phyloP scores from a whole-genome alignment of 345 rosid genomes.

The Lepidium africanum region DNA sequence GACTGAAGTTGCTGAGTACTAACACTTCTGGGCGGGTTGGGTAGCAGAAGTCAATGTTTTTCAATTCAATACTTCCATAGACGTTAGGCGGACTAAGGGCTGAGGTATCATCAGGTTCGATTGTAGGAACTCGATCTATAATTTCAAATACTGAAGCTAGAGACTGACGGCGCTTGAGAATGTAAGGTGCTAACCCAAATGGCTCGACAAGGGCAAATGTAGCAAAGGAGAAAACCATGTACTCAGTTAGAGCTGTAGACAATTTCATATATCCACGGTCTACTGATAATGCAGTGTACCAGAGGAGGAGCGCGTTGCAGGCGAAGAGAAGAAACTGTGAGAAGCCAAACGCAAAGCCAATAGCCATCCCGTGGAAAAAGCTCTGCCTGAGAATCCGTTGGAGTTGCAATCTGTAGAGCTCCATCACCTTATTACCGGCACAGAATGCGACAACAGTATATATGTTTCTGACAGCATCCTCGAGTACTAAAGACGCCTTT shows the following conservation, averaged over 20 bases:
- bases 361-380: constrained; percentile 85
- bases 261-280: constrained; percentile 37
- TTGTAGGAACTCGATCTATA: constrained; percentile 86
- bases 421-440: constrained; percentile 99
- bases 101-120: constrained; percentile 89
- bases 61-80: constrained; percentile 94
- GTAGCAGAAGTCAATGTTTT: constrained; percentile 92
- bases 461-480: constrained; percentile 98
- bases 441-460: constrained; percentile 99
- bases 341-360: constrained; percentile 96
- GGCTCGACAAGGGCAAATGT: constrained; percentile 99
- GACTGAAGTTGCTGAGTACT: constrained; percentile 95
- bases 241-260: constrained; percentile 82
- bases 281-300: constrained; percentile 77
- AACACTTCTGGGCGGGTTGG: constrained; percentile 86
- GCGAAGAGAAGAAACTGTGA: constrained; percentile 99
- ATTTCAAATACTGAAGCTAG: constrained; percentile 94
- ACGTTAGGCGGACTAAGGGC: constrained; percentile 93
- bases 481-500: constrained; percentile 97
- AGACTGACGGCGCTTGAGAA: constrained; percentile 84
- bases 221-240: constrained; percentile 96
- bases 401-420: constrained; percentile 83
- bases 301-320: constrained; percentile 96
- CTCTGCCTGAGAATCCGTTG: constrained; percentile 78
- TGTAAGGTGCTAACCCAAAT: constrained; percentile 98